These are phyloP conservation scores for Penicillium fuscoglaucum DNA, from an alignment of 2,329 filamentous ascomycete genomes.

Conservation along the genomic window DNA sequence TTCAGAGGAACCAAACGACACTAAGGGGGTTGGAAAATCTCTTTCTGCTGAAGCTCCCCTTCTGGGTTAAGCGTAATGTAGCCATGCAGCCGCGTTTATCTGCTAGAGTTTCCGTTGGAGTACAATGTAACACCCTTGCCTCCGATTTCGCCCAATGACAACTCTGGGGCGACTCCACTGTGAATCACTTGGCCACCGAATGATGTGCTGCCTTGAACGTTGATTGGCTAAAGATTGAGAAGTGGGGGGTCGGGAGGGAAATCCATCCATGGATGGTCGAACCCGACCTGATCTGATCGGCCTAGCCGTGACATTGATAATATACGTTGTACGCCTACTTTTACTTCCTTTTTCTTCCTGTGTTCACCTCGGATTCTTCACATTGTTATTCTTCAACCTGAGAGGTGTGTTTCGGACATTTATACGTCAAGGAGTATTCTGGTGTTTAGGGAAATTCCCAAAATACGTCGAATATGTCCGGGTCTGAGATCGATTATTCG, in stretches of 20 bases:
- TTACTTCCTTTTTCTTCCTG: neutral
- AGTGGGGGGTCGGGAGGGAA: constrained; percentile 1
- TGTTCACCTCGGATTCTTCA: neutral
- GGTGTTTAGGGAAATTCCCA: neutral
- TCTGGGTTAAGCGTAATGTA: constrained; percentile 32
- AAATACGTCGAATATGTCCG: neutral
- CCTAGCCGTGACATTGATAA: neutral
- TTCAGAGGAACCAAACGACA: neutral
- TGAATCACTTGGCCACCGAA: constrained; percentile 11
- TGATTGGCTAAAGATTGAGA: constrained; percentile 22
- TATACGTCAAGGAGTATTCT: neutral
- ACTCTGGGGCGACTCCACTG: constrained; percentile 10
- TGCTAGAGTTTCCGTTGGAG: constrained; percentile 15
- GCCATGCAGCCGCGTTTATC: constrained; percentile 5
- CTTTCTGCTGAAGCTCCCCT: constrained; percentile 40
- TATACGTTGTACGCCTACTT: neutral
- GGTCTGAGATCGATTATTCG: neutral
- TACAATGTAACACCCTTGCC: constrained; percentile 13
- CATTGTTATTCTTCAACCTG: neutral
- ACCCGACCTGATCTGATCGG: constrained; percentile 8
- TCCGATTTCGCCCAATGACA: constrained; percentile 17
- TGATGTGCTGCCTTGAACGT: neutral
- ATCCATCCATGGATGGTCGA: constrained; percentile 3
- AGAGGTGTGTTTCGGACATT: neutral
- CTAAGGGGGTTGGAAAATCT: constrained; percentile 8